phyloP scores from a whole-genome alignment of 2,329 filamentous ascomycete genomes.

The Neonectria sp. region DNA sequence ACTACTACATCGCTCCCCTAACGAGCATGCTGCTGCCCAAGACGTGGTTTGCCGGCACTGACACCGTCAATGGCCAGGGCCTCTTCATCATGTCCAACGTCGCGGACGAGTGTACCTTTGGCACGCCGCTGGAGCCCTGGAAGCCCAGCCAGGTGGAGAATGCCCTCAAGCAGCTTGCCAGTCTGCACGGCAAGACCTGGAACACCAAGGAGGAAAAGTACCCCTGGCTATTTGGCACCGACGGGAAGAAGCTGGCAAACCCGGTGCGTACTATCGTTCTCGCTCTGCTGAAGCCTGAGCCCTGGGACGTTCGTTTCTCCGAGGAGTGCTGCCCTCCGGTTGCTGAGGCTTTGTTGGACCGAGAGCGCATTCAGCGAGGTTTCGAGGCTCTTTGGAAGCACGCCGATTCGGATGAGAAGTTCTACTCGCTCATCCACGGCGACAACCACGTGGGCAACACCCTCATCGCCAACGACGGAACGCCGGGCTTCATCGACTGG shows the following conservation, averaged over 20 bases:
- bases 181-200: conserved; percentile 25
- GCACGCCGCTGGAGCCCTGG: conserved; percentile 26
- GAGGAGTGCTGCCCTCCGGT: conserved; percentile 21
- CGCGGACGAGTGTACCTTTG: conserved; percentile 22
- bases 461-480: conserved; percentile 25
- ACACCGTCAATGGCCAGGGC: conserved; percentile 28
- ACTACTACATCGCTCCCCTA: conserved; percentile 18
- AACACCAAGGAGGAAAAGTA: conserved; percentile 22
- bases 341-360: conserved; percentile 7
- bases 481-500: conserved; percentile 31
- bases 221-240: conserved; percentile 25
- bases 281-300: conserved; percentile 18
- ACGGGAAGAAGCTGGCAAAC: conserved; percentile 21
- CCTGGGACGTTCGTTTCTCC: conserved; percentile 16
- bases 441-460: conserved; percentile 28
- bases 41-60: conserved; percentile 27
- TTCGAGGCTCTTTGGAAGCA: conserved; percentile 29
- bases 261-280: conserved; percentile 21
- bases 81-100: conserved; percentile 28
- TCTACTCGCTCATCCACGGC: conserved; percentile 25
- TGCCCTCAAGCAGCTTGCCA: conserved; percentile 19
- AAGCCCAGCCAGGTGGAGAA: conserved; percentile 11
- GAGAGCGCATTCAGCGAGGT: conserved; percentile 17
- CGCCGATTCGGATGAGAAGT: conserved; percentile 17
- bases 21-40: conserved; percentile 24